Conservation (phyloP, 1,139 yeast genomes). For the Yamadazyma taylorii region DNA sequence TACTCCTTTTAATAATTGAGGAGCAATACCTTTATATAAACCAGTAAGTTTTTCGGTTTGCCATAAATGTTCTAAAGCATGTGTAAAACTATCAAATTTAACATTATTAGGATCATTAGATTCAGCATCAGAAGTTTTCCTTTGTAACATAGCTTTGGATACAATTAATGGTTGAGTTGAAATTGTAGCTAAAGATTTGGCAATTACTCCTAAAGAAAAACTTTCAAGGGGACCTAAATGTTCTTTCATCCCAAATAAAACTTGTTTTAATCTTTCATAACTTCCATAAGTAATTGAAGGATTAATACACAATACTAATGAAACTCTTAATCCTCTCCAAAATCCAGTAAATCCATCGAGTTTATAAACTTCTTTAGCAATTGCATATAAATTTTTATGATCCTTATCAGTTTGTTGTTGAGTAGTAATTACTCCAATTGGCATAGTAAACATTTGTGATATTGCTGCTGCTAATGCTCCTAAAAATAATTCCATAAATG, state of each 20-base stretch:
- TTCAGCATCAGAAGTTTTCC: conserved; percentile 27
- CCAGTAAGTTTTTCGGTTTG: conserved; percentile 39
- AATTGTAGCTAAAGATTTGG: conserved; percentile 79
- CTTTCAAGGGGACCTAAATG: conserved; percentile 64
- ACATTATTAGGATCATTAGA: conserved; percentile 35
- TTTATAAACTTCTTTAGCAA: conserved; percentile 56
- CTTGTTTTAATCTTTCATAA: conserved; percentile 65
- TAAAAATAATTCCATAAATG: conserved; percentile 69
- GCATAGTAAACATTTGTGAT: conserved; percentile 81
- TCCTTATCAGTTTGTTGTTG: conserved; percentile 70
- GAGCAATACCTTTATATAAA: conserved; percentile 74
- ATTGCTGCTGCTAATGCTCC: conserved; percentile 87
- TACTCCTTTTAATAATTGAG: conserved; percentile 80
- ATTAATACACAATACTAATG: conserved; percentile 74
- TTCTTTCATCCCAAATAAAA: conserved; percentile 48
- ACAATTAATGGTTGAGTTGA: conserved; percentile 85
- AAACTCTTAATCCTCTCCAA: conserved; percentile 85
- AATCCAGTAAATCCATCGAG: conserved; percentile 73
- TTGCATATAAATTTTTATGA: conserved; percentile 42
- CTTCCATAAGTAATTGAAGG: conserved; percentile 89
- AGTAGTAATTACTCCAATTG: conserved; percentile 79
- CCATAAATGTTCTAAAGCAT: conserved; percentile 48
- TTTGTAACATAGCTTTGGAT: conserved; percentile 79
- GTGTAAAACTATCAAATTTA: conserved; percentile 39
- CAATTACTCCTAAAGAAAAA: conserved; percentile 72